A percentile compares a stretch with the other conserved stretches of the same genome.
phyloP scores from a whole-genome alignment of 306 rosid species.

The Lathyrus tuberosus region DNA sequence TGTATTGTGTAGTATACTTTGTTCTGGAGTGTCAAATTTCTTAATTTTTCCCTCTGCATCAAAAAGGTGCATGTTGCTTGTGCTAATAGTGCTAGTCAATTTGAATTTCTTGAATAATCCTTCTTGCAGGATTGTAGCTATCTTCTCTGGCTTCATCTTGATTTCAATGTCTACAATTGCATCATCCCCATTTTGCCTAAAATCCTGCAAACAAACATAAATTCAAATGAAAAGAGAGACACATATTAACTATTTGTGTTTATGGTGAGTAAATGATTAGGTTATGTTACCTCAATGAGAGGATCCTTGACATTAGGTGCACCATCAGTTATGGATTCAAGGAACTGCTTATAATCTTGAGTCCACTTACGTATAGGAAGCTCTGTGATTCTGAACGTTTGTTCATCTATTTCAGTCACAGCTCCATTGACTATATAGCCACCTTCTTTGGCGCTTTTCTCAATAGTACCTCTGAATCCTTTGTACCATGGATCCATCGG shows the following conservation, averaged over 20 bases:
- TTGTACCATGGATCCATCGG: constrained; percentile 99
- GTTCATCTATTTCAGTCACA: constrained; percentile 64
- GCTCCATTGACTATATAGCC: constrained; percentile 69
- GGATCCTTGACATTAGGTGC: constrained; percentile 79
- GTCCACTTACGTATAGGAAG: constrained; percentile 92
- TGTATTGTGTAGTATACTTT: constrained; percentile 53
- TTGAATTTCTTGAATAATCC: constrained; percentile 82
- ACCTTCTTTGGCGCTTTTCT: constrained; percentile 68
- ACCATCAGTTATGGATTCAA: constrained; percentile 72
- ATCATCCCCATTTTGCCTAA: constrained; percentile 85
- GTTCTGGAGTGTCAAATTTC: constrained; percentile 83
- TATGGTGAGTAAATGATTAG: background rate
- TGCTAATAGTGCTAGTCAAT: constrained; percentile 64
- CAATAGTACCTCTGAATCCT: constrained; percentile 79
- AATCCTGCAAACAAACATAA: constrained; percentile 57
- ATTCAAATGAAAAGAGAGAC: constrained; percentile 3
- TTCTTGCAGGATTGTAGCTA: constrained; percentile 65
- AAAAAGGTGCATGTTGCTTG: constrained; percentile 90
- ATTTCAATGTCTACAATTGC: constrained; percentile 66
- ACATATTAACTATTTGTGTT: background rate
- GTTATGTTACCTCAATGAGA: constrained; percentile 63
- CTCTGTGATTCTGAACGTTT: constrained; percentile 68
- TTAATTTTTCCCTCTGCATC: constrained; percentile 77
- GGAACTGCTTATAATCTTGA: constrained; percentile 85
- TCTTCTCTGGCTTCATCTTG: constrained; percentile 59